Evolutionary conservation across 1,139 yeast species (phyloP), one percentile per base, ranked within the genome.

Genomic region (Geotrichum aggregatum): DNA sequence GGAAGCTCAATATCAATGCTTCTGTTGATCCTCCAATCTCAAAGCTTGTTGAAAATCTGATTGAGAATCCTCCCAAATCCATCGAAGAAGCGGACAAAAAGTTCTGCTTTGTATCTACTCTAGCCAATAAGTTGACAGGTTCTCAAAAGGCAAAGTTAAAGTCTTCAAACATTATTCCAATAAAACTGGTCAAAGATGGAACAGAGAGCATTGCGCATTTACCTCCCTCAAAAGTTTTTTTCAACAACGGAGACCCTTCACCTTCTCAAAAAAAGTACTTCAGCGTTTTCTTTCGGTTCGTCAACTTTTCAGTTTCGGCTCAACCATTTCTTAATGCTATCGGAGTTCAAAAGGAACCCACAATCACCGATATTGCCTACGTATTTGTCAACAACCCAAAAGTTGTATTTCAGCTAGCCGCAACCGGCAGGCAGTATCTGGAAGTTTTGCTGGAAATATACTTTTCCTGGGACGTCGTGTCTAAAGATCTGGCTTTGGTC

Each of bases 291-390:
- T 68, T 69, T 52, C 65, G 63, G 43, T 66, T 61, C 54, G 60
- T 63, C 31, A 46, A 51, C 18, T 56, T 63, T 40, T 58, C 66
- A 2, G 48, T 56, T 1, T 52, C 61, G 2, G 65, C 67, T 2
- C 56, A 56, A 13, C 68, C 71, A 1, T 72, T 72, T 54, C 56
- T 71, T 41, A 56, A 56, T 7, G 52, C 54, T n/a, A 57, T 70
- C 10, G 75, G 75, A 1, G 70, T 70, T 3, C 57, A 70, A 10
- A 63, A 64, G 28, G 58, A 63, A 35, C 76, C 76, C 0, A 60
- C 61, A 14, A 55, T 66, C 3, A 35, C 54, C 2, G 73, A 72
- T 50, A 57, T 71, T 22, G 70, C 69, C 2, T 54, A 56, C 11
- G 58, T 61, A 21, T 60, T 66, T 11, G 65, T 66, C 2, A 56